Percentiles rank a stretch among this genome's conserved stretches.
These are phyloP conservation scores for Chalciporus chontae DNA, from an alignment of 768 basidiomycete genomes.

Conservation along the genomic window DNA sequence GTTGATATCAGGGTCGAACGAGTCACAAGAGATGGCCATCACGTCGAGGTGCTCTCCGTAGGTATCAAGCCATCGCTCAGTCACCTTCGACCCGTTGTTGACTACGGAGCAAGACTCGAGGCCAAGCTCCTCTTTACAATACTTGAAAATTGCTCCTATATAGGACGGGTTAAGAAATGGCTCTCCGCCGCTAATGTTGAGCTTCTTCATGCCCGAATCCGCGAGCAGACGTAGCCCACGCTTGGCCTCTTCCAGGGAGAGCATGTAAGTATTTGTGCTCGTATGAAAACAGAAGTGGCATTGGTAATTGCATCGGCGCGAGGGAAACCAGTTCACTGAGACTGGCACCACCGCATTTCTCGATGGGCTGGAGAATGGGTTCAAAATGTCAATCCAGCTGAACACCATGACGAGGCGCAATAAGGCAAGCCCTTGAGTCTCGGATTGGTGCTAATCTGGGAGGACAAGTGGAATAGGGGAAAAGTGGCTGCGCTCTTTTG, in stretches of 20 bases:
- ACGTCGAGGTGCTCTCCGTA: constrained; percentile 39
- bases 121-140: constrained; percentile 35
- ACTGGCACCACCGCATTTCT: constrained; percentile 9
- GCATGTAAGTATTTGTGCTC: constrained; percentile 31
- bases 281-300: constrained; percentile 44
- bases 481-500: neutral
- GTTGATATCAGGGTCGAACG: constrained; percentile 36
- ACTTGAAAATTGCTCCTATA: constrained; percentile 37
- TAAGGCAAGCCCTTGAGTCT: neutral
- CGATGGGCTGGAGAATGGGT: constrained; percentile 13
- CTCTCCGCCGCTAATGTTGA: constrained; percentile 37
- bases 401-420: constrained; percentile 5
- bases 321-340: constrained; percentile 28
- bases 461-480: neutral
- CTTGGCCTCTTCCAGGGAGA: constrained; percentile 36
- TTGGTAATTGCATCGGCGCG: constrained; percentile 32
- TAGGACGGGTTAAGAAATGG: constrained; percentile 37
- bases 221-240: constrained; percentile 30
- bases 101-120: constrained; percentile 36
- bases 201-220: constrained; percentile 33
- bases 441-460: neutral
- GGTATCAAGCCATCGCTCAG: constrained; percentile 37
- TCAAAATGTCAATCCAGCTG: constrained; percentile 15
- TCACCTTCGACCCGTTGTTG: constrained; percentile 39
- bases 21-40: constrained; percentile 42